Conservation (phyloP, 2,329 filamentous ascomycete genomes). For the Colletotrichum limetticola region DNA sequence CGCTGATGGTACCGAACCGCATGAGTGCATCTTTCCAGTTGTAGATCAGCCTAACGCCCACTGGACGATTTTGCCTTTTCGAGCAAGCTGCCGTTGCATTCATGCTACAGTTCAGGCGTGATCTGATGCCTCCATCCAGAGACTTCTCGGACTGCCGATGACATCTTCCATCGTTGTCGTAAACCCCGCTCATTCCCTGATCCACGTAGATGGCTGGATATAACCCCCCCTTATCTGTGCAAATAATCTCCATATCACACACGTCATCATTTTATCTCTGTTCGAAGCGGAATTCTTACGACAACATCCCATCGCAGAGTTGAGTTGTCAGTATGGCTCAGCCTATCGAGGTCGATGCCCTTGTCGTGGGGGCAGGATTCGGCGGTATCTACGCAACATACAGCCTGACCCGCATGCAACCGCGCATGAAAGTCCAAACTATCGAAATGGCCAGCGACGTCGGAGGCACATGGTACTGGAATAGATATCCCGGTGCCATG, state of each 20-base stretch:
- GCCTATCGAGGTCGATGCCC: background rate
- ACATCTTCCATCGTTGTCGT: background rate
- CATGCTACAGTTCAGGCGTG: background rate
- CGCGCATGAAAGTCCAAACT: background rate
- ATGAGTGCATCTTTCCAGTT: background rate
- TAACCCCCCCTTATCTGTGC: too few relatives aligned
- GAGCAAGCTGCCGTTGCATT: background rate
- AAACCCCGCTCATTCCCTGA: background rate
- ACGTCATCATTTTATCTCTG: too few relatives aligned
- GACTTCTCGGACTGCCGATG: background rate
- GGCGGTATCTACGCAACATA: background rate
- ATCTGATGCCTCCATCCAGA: background rate
- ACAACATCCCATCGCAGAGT: background rate
- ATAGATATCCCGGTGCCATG: background rate
- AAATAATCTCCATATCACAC: too few relatives aligned
- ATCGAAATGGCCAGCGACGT: background rate
- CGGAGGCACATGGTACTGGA: background rate
- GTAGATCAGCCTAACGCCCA: background rate
- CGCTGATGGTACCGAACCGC: background rate
- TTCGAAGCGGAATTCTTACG: background rate
- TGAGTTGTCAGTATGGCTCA: background rate
- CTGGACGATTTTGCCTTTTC: background rate
- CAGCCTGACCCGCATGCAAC: background rate
- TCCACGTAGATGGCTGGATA: too few relatives aligned
- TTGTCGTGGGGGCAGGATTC: background rate